Evolutionary conservation across 1,284 basidiomycete genomes (phyloP).

Genomic region (Cryptococcus sp.): DNA sequence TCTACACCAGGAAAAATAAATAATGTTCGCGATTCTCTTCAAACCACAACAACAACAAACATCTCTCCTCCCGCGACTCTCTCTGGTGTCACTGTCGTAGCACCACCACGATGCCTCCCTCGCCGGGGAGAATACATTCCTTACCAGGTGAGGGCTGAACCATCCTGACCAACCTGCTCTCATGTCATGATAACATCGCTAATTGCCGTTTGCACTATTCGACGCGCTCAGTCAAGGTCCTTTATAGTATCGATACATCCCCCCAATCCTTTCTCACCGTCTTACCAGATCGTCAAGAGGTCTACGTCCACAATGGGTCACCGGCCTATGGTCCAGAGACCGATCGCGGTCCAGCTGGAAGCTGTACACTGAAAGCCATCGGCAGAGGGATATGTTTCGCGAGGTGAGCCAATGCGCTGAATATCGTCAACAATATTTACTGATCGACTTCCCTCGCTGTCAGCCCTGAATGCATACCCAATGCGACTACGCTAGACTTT

Average conservation of each 20-base stretch:
- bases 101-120: constrained; percentile 34
- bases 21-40: neutral
- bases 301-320: constrained; percentile 39
- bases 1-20: neutral
- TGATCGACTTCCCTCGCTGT: neutral
- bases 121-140: constrained; percentile 45
- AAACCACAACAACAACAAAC: neutral
- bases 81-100: neutral
- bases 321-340: constrained; percentile 5
- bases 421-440: neutral
- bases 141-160: constrained; percentile 35
- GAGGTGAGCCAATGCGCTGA: constrained; percentile 28
- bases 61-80: neutral
- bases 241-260: constrained; percentile 45
- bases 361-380: constrained; percentile 40
- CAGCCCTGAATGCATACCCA: constrained; percentile 49
- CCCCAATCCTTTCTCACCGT: constrained; percentile 47
- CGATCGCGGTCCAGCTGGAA: constrained; percentile 27
- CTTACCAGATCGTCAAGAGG: constrained; percentile 38
- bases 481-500: constrained; percentile 38
- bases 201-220: neutral
- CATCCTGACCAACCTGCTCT: too few relatives aligned
- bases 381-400: constrained; percentile 47
- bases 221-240: constrained; percentile 43
- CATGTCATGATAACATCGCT: too few relatives aligned